Evolutionary conservation across 306 rosid genomes (phyloP), one percentile per base, ranked within the genome.

Genomic region (Trifolium subterraneum): DNA sequence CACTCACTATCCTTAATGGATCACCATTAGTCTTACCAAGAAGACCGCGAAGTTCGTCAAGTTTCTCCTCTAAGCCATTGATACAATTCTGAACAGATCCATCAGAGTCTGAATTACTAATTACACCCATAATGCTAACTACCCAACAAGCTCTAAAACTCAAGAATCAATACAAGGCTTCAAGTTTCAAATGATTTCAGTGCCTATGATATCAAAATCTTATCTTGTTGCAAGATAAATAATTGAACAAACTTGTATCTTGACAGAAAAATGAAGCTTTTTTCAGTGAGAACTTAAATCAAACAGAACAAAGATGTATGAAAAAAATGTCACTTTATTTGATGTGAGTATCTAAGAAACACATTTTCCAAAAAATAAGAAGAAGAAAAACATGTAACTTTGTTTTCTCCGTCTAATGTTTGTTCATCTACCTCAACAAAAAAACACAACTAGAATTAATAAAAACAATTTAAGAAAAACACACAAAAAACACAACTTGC

Each of bases 1-100:
- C 97, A 39, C 98, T 92, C 25, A 89, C 98, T n/a, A 90, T 86
- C 69, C 97, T 85, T 18, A 93, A 64, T 44, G 98, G 97, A 79
- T 93, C 98, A 22, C 88, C 84, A 31, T 87, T 68, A 42, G 19
- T 60, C 39, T 52, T 93, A 39, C 89, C 92, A 44, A 90, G 78
- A 7, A 93, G 86, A 7, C 67, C 47, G 7, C 97, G 80, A 0
- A 93, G 88, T 45, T 87, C 90, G 54, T 90, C 92, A 15, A 93
- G 89, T 75, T 90, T 93, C 78, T 88, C 93, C 44, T 90, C 98
- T 72, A 90, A 80, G 3, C 85, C 83, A 71, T 82, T 83, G 4
- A 25, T 22, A 10, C 70, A 60, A 70, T 73, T 87, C 18, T 86
- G 96, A 71, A 70, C 59, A 61, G 90, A 82, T 68, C 90, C 97